phyloP scores from a whole-genome alignment of 2,329 filamentous ascomycete species.

The Neopestalotiopsis sp. region DNA sequence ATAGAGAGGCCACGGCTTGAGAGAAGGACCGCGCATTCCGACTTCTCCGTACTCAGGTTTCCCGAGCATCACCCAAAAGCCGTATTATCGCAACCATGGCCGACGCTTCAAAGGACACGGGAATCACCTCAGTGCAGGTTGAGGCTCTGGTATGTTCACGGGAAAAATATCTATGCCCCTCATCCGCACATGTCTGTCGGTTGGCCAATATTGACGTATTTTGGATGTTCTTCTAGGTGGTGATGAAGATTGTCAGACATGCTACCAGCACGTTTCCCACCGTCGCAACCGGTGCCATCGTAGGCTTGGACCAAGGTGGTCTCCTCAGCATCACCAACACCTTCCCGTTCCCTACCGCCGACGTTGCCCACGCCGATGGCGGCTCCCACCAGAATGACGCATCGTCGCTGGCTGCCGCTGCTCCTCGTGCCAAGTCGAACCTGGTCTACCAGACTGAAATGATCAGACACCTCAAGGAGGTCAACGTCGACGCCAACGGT shows the following conservation, averaged over 20 bases:
- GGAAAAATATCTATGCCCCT: constrained; percentile 33
- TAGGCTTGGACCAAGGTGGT: constrained; percentile 87
- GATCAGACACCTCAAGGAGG: constrained; percentile 94
- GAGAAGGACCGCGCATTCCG: constrained; percentile 11
- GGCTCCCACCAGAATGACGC: constrained; percentile 73
- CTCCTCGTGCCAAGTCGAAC: constrained; percentile 91
- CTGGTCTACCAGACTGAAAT: constrained; percentile 91
- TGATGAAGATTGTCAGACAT: constrained; percentile 98
- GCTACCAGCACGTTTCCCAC: constrained; percentile 87
- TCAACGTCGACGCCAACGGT: constrained; percentile 97
- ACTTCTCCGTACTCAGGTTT: background rate
- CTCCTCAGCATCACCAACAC: constrained; percentile 90
- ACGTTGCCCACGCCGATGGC: constrained; percentile 69
- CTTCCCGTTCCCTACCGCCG: constrained; percentile 89
- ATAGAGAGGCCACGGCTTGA: constrained; percentile 1
- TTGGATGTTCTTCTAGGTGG: constrained; percentile 62
- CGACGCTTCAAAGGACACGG: constrained; percentile 67
- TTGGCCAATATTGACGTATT: constrained; percentile 4
- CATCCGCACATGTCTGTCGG: constrained; percentile 19
- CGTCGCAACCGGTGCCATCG: constrained; percentile 85
- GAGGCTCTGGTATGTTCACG: constrained; percentile 81
- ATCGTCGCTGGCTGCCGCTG: constrained; percentile 79
- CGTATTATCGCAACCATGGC: constrained; percentile 55
- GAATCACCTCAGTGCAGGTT: constrained; percentile 88
- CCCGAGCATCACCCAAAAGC: background rate